A percentile compares a stretch with the other conserved stretches of the same genome.
phyloP scores from a whole-genome alignment of 768 basidiomycete genomes.

The Naganishia randhawae region DNA sequence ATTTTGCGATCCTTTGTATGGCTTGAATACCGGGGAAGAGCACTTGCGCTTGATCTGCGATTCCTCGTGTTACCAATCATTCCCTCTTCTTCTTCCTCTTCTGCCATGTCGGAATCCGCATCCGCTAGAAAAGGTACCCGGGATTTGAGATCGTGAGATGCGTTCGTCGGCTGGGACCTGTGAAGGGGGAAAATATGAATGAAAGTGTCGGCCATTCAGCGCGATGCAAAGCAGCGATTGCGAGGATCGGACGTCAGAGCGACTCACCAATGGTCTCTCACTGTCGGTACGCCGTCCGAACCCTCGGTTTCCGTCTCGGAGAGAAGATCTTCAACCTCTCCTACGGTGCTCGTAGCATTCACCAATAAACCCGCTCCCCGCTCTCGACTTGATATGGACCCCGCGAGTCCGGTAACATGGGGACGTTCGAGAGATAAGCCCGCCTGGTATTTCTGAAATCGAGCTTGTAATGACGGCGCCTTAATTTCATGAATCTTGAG shows the following conservation, averaged over 20 bases:
- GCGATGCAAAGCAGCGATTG: not conserved
- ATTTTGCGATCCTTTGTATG: not conserved
- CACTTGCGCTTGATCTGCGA: no score
- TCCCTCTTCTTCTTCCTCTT: constrained; percentile 6
- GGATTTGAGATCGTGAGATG: constrained; percentile 17
- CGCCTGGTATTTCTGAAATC: constrained; percentile 16
- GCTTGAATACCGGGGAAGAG: constrained; percentile 4
- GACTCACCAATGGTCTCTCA: not conserved
- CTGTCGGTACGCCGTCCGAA: not conserved
- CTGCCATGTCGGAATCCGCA: constrained; percentile 18
- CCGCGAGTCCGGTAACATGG: no score
- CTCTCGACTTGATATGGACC: not conserved
- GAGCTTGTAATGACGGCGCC: constrained; percentile 24
- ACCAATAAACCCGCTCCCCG: not conserved
- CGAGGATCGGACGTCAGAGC: not conserved
- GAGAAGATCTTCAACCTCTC: constrained; percentile 10
- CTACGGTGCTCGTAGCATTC: constrained; percentile 4
- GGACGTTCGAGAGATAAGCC: not conserved
- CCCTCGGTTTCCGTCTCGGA: constrained; percentile 7
- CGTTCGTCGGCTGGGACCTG: not conserved
- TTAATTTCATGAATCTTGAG: constrained; percentile 31
- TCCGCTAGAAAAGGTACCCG: constrained; percentile 17
- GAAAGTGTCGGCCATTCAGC: not conserved
- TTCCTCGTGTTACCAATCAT: no score
- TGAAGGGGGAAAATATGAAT: no score